These are phyloP conservation scores for Diaporthe batatas DNA, from an alignment of 2,329 filamentous ascomycete genomes.

Conservation along the genomic window DNA sequence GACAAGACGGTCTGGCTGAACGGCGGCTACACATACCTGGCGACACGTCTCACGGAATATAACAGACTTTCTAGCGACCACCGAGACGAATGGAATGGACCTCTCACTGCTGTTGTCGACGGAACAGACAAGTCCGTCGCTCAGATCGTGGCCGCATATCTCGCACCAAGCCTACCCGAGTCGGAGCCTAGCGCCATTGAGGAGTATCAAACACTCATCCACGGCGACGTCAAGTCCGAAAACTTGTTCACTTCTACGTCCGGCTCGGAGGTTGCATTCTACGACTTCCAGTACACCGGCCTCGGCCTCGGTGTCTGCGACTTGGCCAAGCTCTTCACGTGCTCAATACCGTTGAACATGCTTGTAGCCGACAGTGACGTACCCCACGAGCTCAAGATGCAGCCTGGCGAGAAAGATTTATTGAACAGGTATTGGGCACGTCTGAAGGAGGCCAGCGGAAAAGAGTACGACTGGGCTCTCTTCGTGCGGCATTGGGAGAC, in stretches of 20 bases:
- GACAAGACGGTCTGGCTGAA: slow-evolving; percentile 68
- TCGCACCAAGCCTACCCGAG: slow-evolving; percentile 56
- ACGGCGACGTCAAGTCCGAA: slow-evolving; percentile 78
- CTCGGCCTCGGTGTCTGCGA: slow-evolving; percentile 75
- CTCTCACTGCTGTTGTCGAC: slow-evolving; percentile 57
- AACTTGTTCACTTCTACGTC: slow-evolving; percentile 71
- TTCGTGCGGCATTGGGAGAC: slow-evolving; percentile 75
- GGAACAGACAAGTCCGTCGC: slow-evolving; percentile 50
- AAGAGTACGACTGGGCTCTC: slow-evolving; percentile 65
- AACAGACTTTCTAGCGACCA: slow-evolving; percentile 54
- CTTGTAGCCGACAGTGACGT: slow-evolving; percentile 53
- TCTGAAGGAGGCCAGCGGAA: slow-evolving; percentile 51
- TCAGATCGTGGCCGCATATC: slow-evolving; percentile 65
- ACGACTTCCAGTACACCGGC: slow-evolving; percentile 78
- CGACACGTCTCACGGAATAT: slow-evolving; percentile 72
- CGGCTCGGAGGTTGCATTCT: slow-evolving; percentile 70
- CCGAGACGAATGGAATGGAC: slow-evolving; percentile 66
- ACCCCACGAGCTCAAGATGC: slow-evolving; percentile 59
- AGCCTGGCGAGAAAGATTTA: slow-evolving; percentile 63
- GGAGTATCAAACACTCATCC: slow-evolving; percentile 67
- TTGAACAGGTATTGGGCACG: slow-evolving; percentile 62
- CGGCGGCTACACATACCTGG: slow-evolving; percentile 77
- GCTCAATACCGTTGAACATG: slow-evolving; percentile 70
- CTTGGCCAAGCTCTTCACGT: slow-evolving; percentile 76
- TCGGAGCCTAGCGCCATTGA: slow-evolving; percentile 49